Base-by-base conservation (phyloP, 441 rosid genomes). In the Pelargonium cotyledonis region DNA sequence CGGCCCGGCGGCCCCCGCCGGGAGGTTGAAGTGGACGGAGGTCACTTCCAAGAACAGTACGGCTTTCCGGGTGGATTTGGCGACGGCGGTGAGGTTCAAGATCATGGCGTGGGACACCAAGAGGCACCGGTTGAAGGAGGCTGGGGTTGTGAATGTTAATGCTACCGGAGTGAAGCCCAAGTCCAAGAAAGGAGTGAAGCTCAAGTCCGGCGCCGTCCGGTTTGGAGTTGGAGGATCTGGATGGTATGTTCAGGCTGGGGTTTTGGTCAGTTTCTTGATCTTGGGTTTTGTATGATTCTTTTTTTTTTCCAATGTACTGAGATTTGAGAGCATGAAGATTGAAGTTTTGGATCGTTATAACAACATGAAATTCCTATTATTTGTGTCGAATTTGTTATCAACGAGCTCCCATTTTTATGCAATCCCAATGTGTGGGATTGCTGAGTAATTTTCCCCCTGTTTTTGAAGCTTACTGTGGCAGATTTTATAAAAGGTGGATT, bases 1-100 rank as follows among this genome's bases (percentile, higher is more conserved):
- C 65, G 65, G 65, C 35, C 1, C 35, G 35, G 35, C 35, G 35
- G 35, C 35, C 35, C 1, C 21, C 8, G 19, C 8, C 60, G 16
- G 15, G 15, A 29, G 35, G 35, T 4, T 49, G 16, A 49, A 14
- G 16, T 49, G 60, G 60, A 15, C 21, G 60, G 60, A 53, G 10
- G 8, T 53, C 2, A 1, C 60, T 8, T 23, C 60, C 60, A 8
- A 2, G 8, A 16, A 3, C 58, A n/a, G 16, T n/a, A 51, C 60
- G 21, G 23, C 21, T 16, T 53, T 53, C 60, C 60, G 60, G 60
- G 60, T 53, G 60, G 60, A 53, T 53, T 15, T 53, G 60, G 60
- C 16, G 60, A 53, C 60, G 6, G 60, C 15, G 8, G 60, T 53
- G 10, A 53, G 60, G 60, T 53, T 53, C 23, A 53, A 53, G 60